Evolutionary conservation across 2,329 filamentous ascomycete species (phyloP).

Genomic region (Myriosclerotinia curreyana): DNA sequence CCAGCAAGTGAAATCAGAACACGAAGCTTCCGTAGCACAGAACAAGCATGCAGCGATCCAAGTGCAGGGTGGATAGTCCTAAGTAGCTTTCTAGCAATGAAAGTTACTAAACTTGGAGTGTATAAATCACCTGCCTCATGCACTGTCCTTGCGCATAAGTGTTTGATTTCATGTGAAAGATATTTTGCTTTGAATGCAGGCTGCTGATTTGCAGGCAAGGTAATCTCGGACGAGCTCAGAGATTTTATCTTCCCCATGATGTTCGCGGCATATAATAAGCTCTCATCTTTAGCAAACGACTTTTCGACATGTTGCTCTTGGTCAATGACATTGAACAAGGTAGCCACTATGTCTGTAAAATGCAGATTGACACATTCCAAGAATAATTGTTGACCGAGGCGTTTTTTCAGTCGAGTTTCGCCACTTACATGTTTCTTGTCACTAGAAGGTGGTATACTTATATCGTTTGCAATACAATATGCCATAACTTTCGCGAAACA

Average conservation of each 20-base stretch:
- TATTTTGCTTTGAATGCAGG: slow-evolving; percentile 80
- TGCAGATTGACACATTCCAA: slow-evolving; percentile 60
- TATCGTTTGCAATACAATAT: slow-evolving; percentile 79
- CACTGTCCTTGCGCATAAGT: slow-evolving; percentile 71
- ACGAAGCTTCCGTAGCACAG: slow-evolving; percentile 80
- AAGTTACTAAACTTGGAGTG: slow-evolving; percentile 71
- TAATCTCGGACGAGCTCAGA: slow-evolving; percentile 62
- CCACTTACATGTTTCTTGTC: slow-evolving; percentile 49
- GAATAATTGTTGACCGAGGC: slow-evolving; percentile 66
- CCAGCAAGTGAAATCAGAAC: slow-evolving; percentile 79
- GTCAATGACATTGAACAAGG: slow-evolving; percentile 73
- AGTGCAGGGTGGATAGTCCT: slow-evolving; percentile 78
- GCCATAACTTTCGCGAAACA: slow-evolving; percentile 78
- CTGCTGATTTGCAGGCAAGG: slow-evolving; percentile 75
- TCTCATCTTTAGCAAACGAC: slow-evolving; percentile 61
- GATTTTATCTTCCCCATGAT: slow-evolving; percentile 67
- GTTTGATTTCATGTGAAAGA: slow-evolving; percentile 69
- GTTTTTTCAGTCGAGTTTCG: slow-evolving; percentile 64
- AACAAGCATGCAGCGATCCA: slow-evolving; percentile 82
- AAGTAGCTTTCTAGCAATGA: slow-evolving; percentile 72
- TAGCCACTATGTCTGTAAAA: slow-evolving; percentile 73
- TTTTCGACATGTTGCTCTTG: slow-evolving; percentile 56
- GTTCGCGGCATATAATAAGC: slow-evolving; percentile 58
- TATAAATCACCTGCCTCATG: slow-evolving; percentile 66
- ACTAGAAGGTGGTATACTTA: slow-evolving; percentile 45